Evolutionary conservation across 2,329 filamentous ascomycete genomes (phyloP).

Genomic region (Neoscytalidium dimidiatum): DNA sequence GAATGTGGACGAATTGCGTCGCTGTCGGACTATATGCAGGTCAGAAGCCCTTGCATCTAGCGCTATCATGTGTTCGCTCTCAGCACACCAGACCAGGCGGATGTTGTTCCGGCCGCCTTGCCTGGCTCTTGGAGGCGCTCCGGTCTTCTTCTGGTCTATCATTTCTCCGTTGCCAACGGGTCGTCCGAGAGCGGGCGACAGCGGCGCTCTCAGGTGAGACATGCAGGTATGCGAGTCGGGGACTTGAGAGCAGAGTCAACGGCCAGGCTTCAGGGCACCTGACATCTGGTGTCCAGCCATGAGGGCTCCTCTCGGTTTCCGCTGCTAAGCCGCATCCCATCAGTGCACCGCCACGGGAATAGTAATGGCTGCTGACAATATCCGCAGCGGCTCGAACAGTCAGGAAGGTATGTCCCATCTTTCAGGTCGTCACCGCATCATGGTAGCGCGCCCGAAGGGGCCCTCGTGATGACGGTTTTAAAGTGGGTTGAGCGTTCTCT

Average conservation of each 20-base stretch:
- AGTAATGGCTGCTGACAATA: background rate
- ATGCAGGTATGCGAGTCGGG: background rate
- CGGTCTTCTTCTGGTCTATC: too few relatives aligned
- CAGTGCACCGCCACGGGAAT: background rate
- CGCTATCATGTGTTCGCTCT: background rate
- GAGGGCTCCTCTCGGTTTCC: background rate
- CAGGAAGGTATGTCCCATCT: conserved; percentile 56
- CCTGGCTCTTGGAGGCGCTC: background rate
- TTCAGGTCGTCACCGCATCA: conserved; percentile 69
- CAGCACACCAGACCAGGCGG: background rate
- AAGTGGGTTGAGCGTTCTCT: conserved; percentile 66
- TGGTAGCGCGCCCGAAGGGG: conserved; percentile 60
- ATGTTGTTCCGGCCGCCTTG: background rate
- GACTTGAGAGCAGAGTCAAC: background rate
- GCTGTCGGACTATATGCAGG: background rate
- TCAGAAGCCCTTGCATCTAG: conserved; percentile 14
- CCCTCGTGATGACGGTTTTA: conserved; percentile 85
- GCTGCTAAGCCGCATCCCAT: background rate
- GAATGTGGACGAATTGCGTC: conserved; percentile 9
- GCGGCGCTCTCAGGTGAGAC: background rate
- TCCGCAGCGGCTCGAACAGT: background rate
- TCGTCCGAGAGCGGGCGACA: background rate
- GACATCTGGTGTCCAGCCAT: background rate
- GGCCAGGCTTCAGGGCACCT: background rate
- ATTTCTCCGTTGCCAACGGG: too few relatives aligned